Conservation (phyloP, 805 yeast species). For the Ogataea nakhonphanomensis region DNA sequence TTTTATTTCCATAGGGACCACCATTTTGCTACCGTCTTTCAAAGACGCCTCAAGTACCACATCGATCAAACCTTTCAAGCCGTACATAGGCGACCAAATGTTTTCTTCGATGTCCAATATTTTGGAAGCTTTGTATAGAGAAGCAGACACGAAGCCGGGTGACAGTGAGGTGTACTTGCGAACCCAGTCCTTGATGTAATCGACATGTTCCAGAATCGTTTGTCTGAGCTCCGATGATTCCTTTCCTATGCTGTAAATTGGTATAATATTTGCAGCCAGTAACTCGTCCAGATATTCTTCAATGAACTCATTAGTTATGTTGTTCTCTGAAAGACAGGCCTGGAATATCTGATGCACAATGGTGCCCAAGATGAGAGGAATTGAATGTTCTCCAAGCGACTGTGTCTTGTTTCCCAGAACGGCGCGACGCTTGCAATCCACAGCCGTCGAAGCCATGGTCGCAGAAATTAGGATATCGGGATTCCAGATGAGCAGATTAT, state of each 20-base stretch:
- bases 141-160: conserved; percentile 3
- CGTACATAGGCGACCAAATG: conserved; percentile 88
- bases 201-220: conserved; percentile 45
- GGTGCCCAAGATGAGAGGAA: conserved; percentile 75
- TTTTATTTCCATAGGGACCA: conserved; percentile 85
- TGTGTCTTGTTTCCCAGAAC: conserved; percentile 54
- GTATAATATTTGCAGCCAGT: conserved; percentile 28
- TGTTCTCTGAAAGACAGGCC: conserved; percentile 41
- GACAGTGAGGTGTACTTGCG: conserved; percentile 34
- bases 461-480: conserved; percentile 85
- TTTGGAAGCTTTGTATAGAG: conserved; percentile 52
- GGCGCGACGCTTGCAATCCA: conserved; percentile 69
- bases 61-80: conserved; percentile 86
- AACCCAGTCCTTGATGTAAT: conserved; percentile 54
- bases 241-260: conserved; percentile 55
- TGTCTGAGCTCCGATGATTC: conserved; percentile 41
- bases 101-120: conserved; percentile 85
- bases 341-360: conserved; percentile 79
- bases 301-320: conserved; percentile 40
- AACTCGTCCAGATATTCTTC: conserved; percentile 29
- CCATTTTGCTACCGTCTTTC: conserved; percentile 43
- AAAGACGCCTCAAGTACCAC: conserved; percentile 67
- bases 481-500: conserved; percentile 68
- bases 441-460: conserved; percentile 73
- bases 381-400: conserved; percentile 59